A percentile compares a stretch with the other conserved stretches of the same genome.
Evolutionary conservation across 306 rosid species (phyloP).

Genomic region (Inga oerstediana): DNA sequence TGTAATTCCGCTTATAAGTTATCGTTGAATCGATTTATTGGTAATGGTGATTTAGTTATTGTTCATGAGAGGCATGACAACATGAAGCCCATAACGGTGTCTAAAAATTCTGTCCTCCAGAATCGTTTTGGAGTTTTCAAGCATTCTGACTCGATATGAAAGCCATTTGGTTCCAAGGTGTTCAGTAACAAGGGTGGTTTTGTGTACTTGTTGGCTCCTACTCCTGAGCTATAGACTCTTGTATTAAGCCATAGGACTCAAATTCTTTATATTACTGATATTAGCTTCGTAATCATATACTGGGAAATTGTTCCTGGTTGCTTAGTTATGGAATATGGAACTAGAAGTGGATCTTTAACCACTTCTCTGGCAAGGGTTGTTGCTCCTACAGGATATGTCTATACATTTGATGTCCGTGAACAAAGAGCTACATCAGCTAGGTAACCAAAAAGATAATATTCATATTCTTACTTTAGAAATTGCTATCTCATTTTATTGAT

Average conservation of each 20-base stretch:
- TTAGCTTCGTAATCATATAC: constrained; percentile 73
- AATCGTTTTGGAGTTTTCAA: constrained; percentile 83
- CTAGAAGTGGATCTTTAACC: constrained; percentile 91
- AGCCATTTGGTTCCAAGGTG: constrained; percentile 84
- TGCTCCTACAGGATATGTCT: constrained; percentile 75
- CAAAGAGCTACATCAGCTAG: constrained; percentile 88
- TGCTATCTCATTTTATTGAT: constrained; percentile 4
- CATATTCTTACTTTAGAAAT: constrained; percentile 6
- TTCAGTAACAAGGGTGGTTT: constrained; percentile 81
- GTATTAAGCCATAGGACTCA: constrained; percentile 89
- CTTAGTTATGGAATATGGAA: constrained; percentile 85
- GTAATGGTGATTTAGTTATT: constrained; percentile 75
- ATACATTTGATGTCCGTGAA: constrained; percentile 89
- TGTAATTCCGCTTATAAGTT: constrained; percentile 51
- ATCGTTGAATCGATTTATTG: constrained; percentile 60
- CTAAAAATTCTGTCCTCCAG: constrained; percentile 62
- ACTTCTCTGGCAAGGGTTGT: constrained; percentile 85
- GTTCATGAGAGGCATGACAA: constrained; percentile 76
- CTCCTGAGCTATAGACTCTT: constrained; percentile 89
- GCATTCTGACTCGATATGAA: constrained; percentile 88
- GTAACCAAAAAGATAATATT: constrained; percentile 41
- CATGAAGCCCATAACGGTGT: constrained; percentile 75
- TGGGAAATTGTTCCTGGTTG: constrained; percentile 87
- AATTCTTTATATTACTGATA: constrained; percentile 87
- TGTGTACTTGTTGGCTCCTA: constrained; percentile 78